phyloP scores from a whole-genome alignment of 495 filamentous ascomycete species.

The Neurospora sp. region DNA sequence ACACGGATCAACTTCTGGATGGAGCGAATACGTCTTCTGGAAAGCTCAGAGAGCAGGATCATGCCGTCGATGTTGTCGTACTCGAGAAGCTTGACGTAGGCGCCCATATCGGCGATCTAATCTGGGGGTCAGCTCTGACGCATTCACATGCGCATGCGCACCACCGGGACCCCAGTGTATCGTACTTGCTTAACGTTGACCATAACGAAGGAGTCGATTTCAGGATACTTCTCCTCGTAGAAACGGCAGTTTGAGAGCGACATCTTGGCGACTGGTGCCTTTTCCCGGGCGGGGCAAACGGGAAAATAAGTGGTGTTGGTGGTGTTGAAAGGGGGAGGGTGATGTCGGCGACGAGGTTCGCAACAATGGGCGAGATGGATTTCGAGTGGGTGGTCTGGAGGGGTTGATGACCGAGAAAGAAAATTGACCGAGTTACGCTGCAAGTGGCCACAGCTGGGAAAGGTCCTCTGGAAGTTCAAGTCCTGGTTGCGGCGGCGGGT shows the following conservation, averaged over 20 bases:
- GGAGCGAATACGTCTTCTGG: conserved; percentile 89
- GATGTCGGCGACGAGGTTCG: neutral
- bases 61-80: conserved; percentile 99
- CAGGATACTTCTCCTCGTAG: conserved; percentile 85
- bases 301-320: conserved; percentile 1
- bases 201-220: conserved; percentile 99
- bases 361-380: neutral
- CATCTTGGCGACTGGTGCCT: conserved; percentile 47
- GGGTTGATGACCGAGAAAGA: neutral
- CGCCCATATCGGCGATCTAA: conserved; percentile 98
- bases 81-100: conserved; percentile 97
- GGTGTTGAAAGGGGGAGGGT: neutral
- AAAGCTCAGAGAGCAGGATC: conserved; percentile 95
- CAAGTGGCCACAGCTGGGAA: conserved; percentile 3
- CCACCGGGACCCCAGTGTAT: conserved; percentile 1
- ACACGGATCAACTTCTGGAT: conserved; percentile 99
- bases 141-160: conserved; percentile 7
- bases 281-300: conserved; percentile 10
- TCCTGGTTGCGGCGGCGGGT: conserved; percentile 1
- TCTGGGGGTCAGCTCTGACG: neutral
- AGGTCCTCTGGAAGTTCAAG: neutral
- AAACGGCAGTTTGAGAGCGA: conserved; percentile 98
- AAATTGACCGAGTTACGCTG: conserved; percentile 2
- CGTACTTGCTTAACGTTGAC: conserved; percentile 91
- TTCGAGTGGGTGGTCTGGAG: neutral